Evolutionary conservation across 202 grass and related monocot species (phyloP).

Genomic region (Eragrostis tef): DNA sequence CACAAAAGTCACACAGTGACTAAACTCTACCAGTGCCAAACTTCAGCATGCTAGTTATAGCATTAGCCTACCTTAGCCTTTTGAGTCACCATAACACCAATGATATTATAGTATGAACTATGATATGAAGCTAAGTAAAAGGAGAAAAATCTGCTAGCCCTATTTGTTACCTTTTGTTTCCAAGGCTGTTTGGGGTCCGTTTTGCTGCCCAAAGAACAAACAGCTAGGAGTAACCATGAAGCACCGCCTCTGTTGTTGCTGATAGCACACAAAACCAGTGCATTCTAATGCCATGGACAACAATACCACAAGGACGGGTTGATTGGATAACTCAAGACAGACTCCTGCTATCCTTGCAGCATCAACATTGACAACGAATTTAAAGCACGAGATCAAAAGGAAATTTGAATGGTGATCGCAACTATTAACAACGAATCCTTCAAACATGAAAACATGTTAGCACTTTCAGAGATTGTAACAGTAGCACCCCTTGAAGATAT

Average conservation of each 20-base stretch:
- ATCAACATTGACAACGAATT: slow-evolving; percentile 36
- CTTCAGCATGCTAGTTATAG: slow-evolving; percentile 52
- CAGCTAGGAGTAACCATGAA: slow-evolving; percentile 48
- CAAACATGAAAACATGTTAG: background rate
- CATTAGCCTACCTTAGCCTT: slow-evolving; percentile 44
- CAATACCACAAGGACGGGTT: slow-evolving; percentile 52
- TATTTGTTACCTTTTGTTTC: slow-evolving; percentile 50
- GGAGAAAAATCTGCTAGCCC: slow-evolving; percentile 40
- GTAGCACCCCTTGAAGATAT: background rate
- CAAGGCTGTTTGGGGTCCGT: slow-evolving; percentile 48
- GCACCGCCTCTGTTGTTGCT: slow-evolving; percentile 22
- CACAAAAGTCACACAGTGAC: slow-evolving; percentile 44
- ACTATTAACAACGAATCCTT: background rate
- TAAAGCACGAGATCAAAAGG: slow-evolving; percentile 1
- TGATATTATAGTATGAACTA: slow-evolving; percentile 30
- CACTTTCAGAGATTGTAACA: slow-evolving; percentile 15
- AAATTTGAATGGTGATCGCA: slow-evolving; percentile 30
- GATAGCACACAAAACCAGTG: slow-evolving; percentile 44
- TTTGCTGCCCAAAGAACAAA: slow-evolving; percentile 47
- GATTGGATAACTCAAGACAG: slow-evolving; percentile 58
- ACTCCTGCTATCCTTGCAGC: slow-evolving; percentile 37
- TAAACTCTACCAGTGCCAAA: slow-evolving; percentile 51
- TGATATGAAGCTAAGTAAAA: slow-evolving; percentile 31
- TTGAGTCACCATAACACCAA: slow-evolving; percentile 47
- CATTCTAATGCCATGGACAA: slow-evolving; percentile 48